Conservation (phyloP, 345 rosid genomes). For the Microcos paniculata region DNA sequence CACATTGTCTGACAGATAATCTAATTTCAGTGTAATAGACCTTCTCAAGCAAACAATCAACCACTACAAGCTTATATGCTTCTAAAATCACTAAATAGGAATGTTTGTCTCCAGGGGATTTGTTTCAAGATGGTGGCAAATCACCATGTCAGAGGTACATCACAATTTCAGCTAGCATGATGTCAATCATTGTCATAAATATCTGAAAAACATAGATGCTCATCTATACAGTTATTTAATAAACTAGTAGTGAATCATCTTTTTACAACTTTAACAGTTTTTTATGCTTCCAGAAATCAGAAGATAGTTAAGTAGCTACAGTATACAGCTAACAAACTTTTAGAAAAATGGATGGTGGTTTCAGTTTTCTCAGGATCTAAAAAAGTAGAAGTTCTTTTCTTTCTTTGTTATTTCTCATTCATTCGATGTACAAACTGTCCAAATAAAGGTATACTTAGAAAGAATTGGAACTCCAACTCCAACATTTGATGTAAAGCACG, state of each 20-base stretch:
- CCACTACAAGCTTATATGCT: not conserved
- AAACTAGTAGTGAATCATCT: not conserved
- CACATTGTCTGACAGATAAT: not conserved
- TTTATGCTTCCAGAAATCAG: not conserved
- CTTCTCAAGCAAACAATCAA: not conserved
- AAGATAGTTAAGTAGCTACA: not conserved
- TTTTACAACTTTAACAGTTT: not conserved
- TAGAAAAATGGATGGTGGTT: not conserved
- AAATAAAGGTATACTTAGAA: not conserved
- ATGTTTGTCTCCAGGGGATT: not conserved
- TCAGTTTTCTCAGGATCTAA: not conserved
- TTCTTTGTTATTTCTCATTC: not conserved
- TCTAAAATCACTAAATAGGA: not conserved
- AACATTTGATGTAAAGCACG: slow-evolving; percentile 7
- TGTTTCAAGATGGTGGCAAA: not conserved
- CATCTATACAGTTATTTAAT: too few species aligned
- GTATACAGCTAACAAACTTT: not conserved
- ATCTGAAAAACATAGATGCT: not conserved
- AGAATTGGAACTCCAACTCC: not conserved
- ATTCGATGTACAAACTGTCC: slow-evolving; percentile 4
- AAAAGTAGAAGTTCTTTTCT: slow-evolving; percentile 7
- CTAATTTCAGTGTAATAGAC: not conserved
- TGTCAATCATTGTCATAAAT: not conserved
- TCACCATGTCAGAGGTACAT: not conserved
- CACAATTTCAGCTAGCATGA: not conserved